Percentiles rank a stretch among this genome's conserved stretches.
Conservation (phyloP, 2,329 filamentous ascomycete genomes). For the Moelleriella libera region DNA sequence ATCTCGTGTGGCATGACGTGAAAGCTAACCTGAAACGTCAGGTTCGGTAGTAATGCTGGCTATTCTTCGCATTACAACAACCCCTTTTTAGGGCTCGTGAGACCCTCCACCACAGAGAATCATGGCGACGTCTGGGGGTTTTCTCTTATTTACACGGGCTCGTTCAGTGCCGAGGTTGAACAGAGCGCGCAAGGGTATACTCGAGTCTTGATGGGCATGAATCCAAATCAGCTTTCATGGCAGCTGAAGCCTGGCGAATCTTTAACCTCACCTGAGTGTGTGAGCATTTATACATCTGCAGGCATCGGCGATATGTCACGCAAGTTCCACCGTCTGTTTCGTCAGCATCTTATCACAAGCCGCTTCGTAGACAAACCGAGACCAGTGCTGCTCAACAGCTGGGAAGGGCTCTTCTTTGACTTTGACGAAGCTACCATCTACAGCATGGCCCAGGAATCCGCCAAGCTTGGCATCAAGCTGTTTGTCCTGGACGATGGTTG, state of each 20-base stretch:
- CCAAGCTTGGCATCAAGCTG: constrained; percentile 42
- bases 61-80: constrained; percentile 53
- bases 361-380: constrained; percentile 35
- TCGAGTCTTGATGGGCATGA: constrained; percentile 44
- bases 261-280: constrained; percentile 46
- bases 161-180: constrained; percentile 45
- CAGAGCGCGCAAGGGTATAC: constrained; percentile 47
- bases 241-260: constrained; percentile 38
- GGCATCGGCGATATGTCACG: constrained; percentile 49
- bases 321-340: constrained; percentile 45
- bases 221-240: constrained; percentile 46
- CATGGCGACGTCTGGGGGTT: constrained; percentile 50
- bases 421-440: constrained; percentile 42
- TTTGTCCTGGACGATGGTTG: constrained; percentile 55
- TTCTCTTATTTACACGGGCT: constrained; percentile 49
- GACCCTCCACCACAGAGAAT: constrained; percentile 43
- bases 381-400: constrained; percentile 48
- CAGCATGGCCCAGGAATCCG: constrained; percentile 38
- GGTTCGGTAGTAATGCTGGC: constrained; percentile 45
- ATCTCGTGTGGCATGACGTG: too few relatives aligned
- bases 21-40: constrained; percentile 10
- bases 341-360: constrained; percentile 44
- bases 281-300: constrained; percentile 42
- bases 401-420: constrained; percentile 48
- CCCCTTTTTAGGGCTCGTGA: constrained; percentile 44